phyloP scores from a whole-genome alignment of 495 filamentous ascomycete species.

The Glarea lozoyensis region DNA sequence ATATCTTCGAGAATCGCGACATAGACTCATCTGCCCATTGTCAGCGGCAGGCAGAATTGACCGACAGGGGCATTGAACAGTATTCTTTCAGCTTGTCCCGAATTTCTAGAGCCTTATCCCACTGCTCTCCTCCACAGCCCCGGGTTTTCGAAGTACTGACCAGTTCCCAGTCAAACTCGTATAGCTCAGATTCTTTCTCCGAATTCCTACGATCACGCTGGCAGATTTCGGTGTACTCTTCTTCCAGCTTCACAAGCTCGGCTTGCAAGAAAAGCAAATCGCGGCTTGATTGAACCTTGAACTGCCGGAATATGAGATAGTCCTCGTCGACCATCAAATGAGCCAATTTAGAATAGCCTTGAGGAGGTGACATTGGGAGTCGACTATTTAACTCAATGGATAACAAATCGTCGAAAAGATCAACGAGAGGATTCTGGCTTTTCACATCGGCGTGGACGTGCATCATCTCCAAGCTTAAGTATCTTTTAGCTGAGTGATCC shows the following conservation, averaged over 20 bases:
- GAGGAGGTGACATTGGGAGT: background rate
- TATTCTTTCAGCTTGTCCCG: conserved; percentile 7
- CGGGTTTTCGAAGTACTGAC: conserved; percentile 4
- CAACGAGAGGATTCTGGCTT: too few species aligned
- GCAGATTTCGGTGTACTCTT: background rate
- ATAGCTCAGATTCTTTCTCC: conserved; percentile 1
- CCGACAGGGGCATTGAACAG: background rate
- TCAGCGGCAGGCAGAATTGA: background rate
- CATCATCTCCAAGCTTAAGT: too few species aligned
- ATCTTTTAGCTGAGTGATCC: too few species aligned
- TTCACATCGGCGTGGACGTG: too few species aligned
- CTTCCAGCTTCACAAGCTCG: conserved; percentile 1
- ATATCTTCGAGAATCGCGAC: background rate
- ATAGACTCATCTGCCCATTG: background rate
- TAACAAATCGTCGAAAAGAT: too few species aligned
- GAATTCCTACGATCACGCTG: background rate
- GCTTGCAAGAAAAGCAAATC: conserved; percentile 8
- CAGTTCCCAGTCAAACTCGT: conserved; percentile 1
- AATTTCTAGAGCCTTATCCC: conserved; percentile 3
- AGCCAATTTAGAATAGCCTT: conserved; percentile 10
- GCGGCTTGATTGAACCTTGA: background rate
- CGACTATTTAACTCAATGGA: too few species aligned
- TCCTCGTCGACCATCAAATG: background rate
- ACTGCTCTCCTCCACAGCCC: background rate
- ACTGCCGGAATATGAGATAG: conserved; percentile 6